Conservation (phyloP, 148 eudicot genomes). For the Camellia lanceoleosa region DNA sequence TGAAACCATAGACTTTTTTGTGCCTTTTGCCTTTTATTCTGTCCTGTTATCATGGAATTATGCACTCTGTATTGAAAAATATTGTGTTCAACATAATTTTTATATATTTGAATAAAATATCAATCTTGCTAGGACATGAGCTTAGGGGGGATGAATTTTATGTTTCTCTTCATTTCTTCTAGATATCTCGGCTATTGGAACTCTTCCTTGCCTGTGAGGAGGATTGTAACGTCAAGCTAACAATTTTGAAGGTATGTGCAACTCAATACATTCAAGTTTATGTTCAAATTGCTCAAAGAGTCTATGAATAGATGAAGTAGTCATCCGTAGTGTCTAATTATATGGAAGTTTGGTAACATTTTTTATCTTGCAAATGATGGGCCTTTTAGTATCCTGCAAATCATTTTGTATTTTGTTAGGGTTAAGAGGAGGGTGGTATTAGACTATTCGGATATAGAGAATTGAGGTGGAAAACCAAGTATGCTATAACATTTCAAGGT, state of each 20-base stretch:
- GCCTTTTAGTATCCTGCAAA: background rate
- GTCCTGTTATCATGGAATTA: background rate
- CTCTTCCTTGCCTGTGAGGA: slow-evolving; percentile 60
- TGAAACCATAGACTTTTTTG: background rate
- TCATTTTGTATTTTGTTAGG: too few species aligned
- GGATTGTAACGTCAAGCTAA: slow-evolving; percentile 63
- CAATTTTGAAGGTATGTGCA: slow-evolving; percentile 64
- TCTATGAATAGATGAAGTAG: background rate
- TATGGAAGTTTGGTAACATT: background rate
- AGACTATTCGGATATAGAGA: too few species aligned
- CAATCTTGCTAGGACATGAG: background rate
- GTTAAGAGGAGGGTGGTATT: too few species aligned
- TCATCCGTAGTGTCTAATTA: background rate
- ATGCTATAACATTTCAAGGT: too few species aligned
- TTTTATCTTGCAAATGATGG: background rate
- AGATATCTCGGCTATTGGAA: slow-evolving; percentile 71
- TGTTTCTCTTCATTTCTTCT: background rate
- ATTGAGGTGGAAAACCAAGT: too few species aligned
- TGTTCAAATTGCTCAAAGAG: background rate
- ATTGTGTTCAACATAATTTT: background rate
- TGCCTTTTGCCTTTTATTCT: background rate
- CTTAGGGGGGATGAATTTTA: background rate
- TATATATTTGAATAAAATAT: background rate
- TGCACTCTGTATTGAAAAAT: background rate
- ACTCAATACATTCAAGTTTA: background rate